phyloP scores from a whole-genome alignment of 345 rosid genomes.

The Cardamine occulta region DNA sequence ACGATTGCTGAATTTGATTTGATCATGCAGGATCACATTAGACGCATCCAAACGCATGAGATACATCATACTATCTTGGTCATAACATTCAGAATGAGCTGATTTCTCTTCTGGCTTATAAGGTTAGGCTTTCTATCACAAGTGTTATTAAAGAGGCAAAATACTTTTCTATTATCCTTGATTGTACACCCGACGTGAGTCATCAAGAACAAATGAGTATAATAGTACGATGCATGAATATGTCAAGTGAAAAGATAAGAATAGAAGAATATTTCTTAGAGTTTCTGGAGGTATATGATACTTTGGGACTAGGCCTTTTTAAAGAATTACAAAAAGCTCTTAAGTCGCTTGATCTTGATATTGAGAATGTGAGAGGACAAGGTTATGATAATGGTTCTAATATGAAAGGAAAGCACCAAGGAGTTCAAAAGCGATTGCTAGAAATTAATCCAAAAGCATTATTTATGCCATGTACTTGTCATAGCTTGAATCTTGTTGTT shows the following conservation, averaged over 20 bases:
- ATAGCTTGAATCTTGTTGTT: slow-evolving; percentile 12
- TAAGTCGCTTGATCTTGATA: not conserved
- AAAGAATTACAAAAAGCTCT: not conserved
- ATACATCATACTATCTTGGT: not conserved
- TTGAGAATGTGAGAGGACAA: not conserved
- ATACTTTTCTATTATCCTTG: slow-evolving; percentile 7
- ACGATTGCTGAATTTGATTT: slow-evolving; percentile 15
- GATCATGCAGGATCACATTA: slow-evolving; percentile 9
- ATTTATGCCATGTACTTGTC: slow-evolving; percentile 10
- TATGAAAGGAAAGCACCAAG: slow-evolving; percentile 17
- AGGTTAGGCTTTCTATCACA: not conserved
- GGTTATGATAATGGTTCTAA: slow-evolving; percentile 18
- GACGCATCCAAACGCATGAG: not conserved
- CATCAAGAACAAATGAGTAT: not conserved
- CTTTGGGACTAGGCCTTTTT: not conserved
- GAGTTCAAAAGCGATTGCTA: not conserved
- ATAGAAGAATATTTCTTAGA: slow-evolving; percentile 2
- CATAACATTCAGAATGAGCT: slow-evolving; percentile 9
- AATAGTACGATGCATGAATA: not conserved
- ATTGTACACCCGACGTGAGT: not conserved
- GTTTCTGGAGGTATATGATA: not conserved
- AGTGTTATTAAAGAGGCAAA: not conserved
- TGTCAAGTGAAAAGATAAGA: not conserved
- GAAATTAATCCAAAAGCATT: not conserved
- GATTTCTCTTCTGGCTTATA: not conserved